Conservation (phyloP, 1,284 basidiomycete genomes). For the Leccinum cinnamomeum region DNA sequence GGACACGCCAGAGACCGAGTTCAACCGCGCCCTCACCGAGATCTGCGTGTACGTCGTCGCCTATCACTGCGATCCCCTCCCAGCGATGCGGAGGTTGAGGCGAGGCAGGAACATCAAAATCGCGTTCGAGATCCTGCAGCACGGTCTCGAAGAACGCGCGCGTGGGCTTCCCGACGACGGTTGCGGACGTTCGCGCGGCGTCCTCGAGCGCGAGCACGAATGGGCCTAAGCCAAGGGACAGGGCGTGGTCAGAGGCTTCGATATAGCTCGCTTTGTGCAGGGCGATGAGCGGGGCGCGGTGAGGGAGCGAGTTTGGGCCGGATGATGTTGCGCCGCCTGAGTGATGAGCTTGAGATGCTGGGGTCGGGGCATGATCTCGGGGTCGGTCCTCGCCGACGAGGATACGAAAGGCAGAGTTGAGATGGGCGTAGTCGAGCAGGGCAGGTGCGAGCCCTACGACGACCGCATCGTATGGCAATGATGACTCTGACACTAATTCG, state of each 20-base stretch:
- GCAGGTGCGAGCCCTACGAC: constrained; percentile 49
- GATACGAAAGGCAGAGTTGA: constrained; percentile 69
- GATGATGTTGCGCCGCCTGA: neutral
- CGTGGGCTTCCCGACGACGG: constrained; percentile 66
- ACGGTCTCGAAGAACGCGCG: constrained; percentile 59
- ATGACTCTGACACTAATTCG: neutral
- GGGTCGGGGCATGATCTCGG: too few relatives aligned
- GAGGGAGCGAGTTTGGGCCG: neutral
- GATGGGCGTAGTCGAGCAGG: constrained; percentile 51
- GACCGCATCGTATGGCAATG: constrained; percentile 53
- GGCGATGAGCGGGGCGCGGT: constrained; percentile 43
- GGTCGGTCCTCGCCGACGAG: constrained; percentile 35
- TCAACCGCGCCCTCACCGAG: constrained; percentile 63
- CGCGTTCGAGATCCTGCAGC: constrained; percentile 44
- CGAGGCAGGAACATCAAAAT: constrained; percentile 3
- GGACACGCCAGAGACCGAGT: constrained; percentile 58
- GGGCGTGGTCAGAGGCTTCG: constrained; percentile 14
- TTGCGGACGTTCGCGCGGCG: constrained; percentile 49
- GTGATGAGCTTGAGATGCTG: too few relatives aligned
- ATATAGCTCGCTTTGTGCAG: constrained; percentile 48
- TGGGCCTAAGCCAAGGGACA: constrained; percentile 69
- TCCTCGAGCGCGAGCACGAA: constrained; percentile 66
- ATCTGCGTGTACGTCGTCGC: constrained; percentile 68
- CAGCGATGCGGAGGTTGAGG: neutral
- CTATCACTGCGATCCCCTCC: constrained; percentile 56